Percentiles rank a stretch among this genome's conserved stretches.
Evolutionary conservation across 257 asterid genomes (phyloP).

Genomic region (Solanum ossicruentum): DNA sequence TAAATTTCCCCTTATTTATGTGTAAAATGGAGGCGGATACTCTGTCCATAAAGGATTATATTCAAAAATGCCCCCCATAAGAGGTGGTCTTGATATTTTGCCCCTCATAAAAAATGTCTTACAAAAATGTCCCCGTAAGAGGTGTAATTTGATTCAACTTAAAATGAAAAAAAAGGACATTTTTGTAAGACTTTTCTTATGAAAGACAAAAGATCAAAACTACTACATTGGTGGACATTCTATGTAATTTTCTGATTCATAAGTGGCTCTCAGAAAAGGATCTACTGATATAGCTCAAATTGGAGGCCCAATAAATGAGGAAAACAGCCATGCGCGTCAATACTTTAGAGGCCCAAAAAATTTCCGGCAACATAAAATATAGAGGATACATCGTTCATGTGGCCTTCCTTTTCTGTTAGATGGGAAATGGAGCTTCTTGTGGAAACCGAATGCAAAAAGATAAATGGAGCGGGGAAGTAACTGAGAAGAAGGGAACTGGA

Average conservation of each 20-base stretch:
- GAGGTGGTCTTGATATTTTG: no score
- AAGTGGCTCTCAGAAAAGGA: background rate
- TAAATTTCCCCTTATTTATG: no score
- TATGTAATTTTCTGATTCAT: background rate
- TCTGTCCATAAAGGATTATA: background rate
- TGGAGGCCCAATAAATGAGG: background rate
- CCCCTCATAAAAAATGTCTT: no score
- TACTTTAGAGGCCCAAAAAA: background rate
- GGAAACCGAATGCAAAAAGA: background rate
- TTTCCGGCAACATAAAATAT: background rate
- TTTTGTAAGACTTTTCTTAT: no score
- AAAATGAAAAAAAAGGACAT: no score
- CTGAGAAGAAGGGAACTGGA: background rate
- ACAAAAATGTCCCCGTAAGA: no score
- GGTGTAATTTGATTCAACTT: no score
- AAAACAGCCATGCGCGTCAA: background rate
- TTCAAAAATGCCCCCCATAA: no score
- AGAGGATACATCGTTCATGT: background rate
- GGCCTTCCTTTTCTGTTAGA: background rate
- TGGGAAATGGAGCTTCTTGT: background rate
- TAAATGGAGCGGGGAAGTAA: background rate
- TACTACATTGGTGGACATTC: no score
- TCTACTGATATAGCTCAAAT: background rate
- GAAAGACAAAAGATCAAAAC: no score
- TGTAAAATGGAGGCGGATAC: background rate